Evolutionary conservation across 768 basidiomycete genomes (phyloP).

Genomic region (Mycena galericulata): DNA sequence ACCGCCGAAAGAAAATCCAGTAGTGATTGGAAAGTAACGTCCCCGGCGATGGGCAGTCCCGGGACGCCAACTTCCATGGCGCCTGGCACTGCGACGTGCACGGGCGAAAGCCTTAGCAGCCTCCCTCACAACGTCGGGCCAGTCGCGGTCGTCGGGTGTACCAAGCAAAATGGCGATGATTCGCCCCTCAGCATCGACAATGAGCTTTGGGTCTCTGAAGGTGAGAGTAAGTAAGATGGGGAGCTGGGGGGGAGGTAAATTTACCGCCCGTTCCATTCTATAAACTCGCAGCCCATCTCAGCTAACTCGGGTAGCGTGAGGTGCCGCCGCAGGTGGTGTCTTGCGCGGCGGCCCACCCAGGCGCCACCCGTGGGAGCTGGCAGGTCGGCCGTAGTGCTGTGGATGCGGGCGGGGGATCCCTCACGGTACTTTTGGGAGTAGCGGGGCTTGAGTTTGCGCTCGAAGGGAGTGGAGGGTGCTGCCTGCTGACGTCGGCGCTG

Average conservation of each 20-base stretch:
- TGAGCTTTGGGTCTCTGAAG: not conserved
- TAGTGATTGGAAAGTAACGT: not conserved
- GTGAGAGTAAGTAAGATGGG: not conserved
- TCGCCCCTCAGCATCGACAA: not conserved
- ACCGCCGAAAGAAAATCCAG: not conserved
- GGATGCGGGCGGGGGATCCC: no score
- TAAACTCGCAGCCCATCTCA: not conserved
- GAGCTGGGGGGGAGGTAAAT: not conserved
- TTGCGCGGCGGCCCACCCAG: not conserved
- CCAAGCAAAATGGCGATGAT: not conserved
- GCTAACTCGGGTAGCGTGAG: not conserved
- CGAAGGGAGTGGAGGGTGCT: not conserved
- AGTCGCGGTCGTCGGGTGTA: not conserved
- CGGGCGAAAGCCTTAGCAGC: not conserved
- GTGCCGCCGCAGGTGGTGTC: no score
- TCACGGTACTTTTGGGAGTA: not conserved
- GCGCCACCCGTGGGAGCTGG: not conserved
- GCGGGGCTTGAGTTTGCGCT: not conserved
- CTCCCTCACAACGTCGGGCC: not conserved
- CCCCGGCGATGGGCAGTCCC: not conserved
- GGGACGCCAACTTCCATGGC: no score
- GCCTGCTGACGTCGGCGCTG: not conserved
- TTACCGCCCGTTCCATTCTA: constrained; percentile 1
- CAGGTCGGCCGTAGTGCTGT: not conserved
- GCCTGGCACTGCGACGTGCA: not conserved